A percentile compares a stretch with the other conserved stretches of the same genome.
Conservation (phyloP, 2,329 filamentous ascomycete genomes). For the Leptographium wingfieldii region DNA sequence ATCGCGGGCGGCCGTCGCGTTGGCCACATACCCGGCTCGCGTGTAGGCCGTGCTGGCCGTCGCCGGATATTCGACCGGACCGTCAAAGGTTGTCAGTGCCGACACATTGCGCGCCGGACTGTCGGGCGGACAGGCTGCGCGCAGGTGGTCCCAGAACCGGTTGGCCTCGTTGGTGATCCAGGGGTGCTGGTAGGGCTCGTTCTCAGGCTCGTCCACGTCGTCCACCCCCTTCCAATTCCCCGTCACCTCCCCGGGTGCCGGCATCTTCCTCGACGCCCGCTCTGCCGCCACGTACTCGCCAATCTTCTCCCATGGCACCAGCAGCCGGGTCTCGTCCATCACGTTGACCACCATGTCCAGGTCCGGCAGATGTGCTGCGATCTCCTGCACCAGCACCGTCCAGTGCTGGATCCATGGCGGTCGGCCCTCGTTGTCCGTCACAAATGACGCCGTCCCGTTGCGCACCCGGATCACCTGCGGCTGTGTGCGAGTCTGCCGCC, state of each 20-base stretch:
- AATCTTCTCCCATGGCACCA: conserved; percentile 46
- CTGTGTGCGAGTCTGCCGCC: conserved; percentile 20
- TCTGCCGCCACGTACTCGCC: conserved; percentile 30
- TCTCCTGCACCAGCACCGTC: conserved; percentile 36
- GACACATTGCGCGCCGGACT: conserved; percentile 29
- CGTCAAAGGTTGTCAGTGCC: conserved; percentile 23
- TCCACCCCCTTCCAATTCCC: conserved; percentile 31
- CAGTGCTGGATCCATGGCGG: conserved; percentile 35
- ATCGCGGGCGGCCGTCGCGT: conserved; percentile 42
- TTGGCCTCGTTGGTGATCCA: conserved; percentile 34
- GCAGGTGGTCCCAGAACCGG: conserved; percentile 45
- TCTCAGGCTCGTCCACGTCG: conserved; percentile 19
- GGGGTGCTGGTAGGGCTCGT: conserved; percentile 25
- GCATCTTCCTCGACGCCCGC: conserved; percentile 30
- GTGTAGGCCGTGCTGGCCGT: conserved; percentile 16
- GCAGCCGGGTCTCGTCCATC: conserved; percentile 48
- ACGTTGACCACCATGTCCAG: conserved; percentile 56
- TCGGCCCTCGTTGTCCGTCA: conserved; percentile 25
- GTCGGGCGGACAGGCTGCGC: conserved; percentile 42
- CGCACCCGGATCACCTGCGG: conserved; percentile 34
- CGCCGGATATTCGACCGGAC: conserved; percentile 10
- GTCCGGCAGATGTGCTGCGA: conserved; percentile 43
- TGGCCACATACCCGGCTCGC: conserved; percentile 35
- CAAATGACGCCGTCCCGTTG: conserved; percentile 25
- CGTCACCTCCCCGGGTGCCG: conserved; percentile 29